These are phyloP conservation scores for Mycena belliarum DNA, from an alignment of 768 basidiomycete genomes.

Conservation along the genomic window DNA sequence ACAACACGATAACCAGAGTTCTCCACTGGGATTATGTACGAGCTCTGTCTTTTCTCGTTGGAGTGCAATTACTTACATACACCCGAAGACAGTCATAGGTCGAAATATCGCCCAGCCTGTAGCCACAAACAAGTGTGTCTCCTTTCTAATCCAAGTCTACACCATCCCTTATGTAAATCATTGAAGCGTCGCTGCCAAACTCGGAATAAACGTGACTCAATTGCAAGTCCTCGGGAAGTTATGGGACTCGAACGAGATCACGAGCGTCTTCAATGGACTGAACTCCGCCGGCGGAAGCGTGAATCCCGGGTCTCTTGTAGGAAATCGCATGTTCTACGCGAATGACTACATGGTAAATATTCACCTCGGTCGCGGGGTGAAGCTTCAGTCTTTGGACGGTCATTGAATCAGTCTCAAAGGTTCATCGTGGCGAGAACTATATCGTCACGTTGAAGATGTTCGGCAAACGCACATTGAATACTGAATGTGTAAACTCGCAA, in stretches of 20 bases:
- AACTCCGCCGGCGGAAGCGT: conserved; percentile 29
- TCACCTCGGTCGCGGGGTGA: neutral
- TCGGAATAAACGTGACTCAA: conserved; percentile 42
- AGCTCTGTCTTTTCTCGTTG: neutral
- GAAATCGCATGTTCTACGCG: conserved; percentile 48
- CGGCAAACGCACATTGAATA: conserved; percentile 45
- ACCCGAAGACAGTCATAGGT: conserved; percentile 41
- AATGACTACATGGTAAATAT: conserved; percentile 51
- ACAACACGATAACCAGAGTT: conserved; percentile 42
- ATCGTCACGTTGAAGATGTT: conserved; percentile 47
- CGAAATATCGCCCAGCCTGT: conserved; percentile 53
- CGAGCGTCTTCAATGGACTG: conserved; percentile 29
- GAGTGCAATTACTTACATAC: conserved; percentile 6
- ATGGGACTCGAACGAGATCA: conserved; percentile 38
- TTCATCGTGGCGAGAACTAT: conserved; percentile 46
- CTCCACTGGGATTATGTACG: conserved; percentile 52
- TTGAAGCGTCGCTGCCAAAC: conserved; percentile 39
- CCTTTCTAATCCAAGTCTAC: neutral
- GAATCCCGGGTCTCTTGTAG: conserved; percentile 40
- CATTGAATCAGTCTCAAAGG: conserved; percentile 26
- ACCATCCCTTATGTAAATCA: neutral
- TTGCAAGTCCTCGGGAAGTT: conserved; percentile 37
- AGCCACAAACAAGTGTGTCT: conserved; percentile 20
- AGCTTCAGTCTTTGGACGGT: too few species aligned
- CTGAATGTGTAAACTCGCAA: conserved; percentile 48